A percentile compares a stretch with the other conserved stretches of the same genome.
Conservation (phyloP, 768 basidiomycete species). For the Russula sp. region DNA sequence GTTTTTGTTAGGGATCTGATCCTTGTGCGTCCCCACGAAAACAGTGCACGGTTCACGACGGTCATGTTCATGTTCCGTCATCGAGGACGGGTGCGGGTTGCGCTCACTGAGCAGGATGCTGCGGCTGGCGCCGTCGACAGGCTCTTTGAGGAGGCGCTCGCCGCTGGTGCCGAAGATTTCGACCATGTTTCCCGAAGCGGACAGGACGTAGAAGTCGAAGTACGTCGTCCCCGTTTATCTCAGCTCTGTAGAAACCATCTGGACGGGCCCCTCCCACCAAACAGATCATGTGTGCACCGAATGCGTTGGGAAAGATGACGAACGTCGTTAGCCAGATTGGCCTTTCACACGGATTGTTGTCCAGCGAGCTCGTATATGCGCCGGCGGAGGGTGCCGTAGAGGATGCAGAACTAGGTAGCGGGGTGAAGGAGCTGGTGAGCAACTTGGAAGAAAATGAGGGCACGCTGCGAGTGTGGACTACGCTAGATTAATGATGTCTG, state of each 20-base stretch:
- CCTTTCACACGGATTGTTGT: constrained; percentile 13
- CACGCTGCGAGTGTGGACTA: constrained; percentile 22
- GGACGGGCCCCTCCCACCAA: neutral
- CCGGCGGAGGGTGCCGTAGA: constrained; percentile 23
- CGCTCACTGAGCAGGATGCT: constrained; percentile 4
- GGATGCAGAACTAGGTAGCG: constrained; percentile 14
- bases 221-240: neutral
- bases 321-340: constrained; percentile 6
- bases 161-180: constrained; percentile 21
- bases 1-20: neutral
- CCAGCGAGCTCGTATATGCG: constrained; percentile 18
- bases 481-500: constrained; percentile 9
- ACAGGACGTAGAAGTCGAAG: constrained; percentile 14
- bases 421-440: constrained; percentile 12
- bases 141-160: constrained; percentile 15
- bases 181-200: neutral
- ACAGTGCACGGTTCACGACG: constrained; percentile 20
- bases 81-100: constrained; percentile 16
- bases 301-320: constrained; percentile 13
- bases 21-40: neutral
- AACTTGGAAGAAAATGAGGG: constrained; percentile 20
- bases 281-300: constrained; percentile 20
- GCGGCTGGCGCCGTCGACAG: constrained; percentile 4
- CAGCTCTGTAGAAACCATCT: neutral
- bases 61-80: constrained; percentile 21